Percentiles rank a stretch among this genome's conserved stretches.
Conservation (phyloP, 2,329 filamentous ascomycete species). For the Aureobasidium sp. region DNA sequence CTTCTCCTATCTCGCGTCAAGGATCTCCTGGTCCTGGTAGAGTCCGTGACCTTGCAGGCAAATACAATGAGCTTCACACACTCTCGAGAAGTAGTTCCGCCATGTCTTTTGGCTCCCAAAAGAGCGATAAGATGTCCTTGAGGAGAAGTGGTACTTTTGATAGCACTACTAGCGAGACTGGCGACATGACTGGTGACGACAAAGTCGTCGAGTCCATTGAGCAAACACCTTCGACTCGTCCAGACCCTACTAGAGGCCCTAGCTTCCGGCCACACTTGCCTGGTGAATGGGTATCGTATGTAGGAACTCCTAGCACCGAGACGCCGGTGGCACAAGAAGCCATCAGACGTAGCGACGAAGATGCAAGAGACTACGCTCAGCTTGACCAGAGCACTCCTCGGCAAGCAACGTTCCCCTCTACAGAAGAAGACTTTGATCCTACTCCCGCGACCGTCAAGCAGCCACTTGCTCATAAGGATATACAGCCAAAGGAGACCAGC, state of each 20-base stretch:
- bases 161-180: slow-evolving; percentile 4
- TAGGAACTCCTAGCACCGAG: slow-evolving; percentile 35
- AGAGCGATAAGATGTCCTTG: slow-evolving; percentile 32
- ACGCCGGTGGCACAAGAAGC: slow-evolving; percentile 7
- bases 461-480: slow-evolving; percentile 22
- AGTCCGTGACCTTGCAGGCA: slow-evolving; percentile 46
- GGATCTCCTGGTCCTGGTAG: slow-evolving; percentile 33
- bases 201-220: neutral
- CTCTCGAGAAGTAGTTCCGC: slow-evolving; percentile 41
- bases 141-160: slow-evolving; percentile 20
- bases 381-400: slow-evolving; percentile 13
- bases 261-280: slow-evolving; percentile 48
- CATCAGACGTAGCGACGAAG: neutral
- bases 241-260: slow-evolving; percentile 22
- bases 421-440: slow-evolving; percentile 22
- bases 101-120: slow-evolving; percentile 36
- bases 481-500: slow-evolving; percentile 20
- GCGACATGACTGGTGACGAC: neutral
- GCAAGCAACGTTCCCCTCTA: neutral
- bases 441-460: slow-evolving; percentile 31
- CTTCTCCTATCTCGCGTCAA: neutral
- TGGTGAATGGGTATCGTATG: slow-evolving; percentile 48
- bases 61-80: slow-evolving; percentile 39
- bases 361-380: slow-evolving; percentile 19
- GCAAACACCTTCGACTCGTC: slow-evolving; percentile 5